phyloP scores from a whole-genome alignment of 306 rosid species.

The Rosa persica region DNA sequence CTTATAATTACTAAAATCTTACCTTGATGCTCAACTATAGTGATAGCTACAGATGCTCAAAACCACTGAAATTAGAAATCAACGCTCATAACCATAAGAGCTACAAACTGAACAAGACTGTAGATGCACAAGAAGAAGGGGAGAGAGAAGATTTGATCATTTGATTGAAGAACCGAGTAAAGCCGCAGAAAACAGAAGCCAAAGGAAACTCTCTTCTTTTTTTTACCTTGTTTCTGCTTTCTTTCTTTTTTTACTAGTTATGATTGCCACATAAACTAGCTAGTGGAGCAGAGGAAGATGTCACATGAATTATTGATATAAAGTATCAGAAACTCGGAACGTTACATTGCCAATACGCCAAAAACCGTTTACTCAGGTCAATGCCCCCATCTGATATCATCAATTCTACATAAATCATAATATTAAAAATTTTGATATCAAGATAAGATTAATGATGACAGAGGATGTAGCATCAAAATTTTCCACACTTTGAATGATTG shows the following conservation, averaged over 20 bases:
- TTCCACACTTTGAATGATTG: background rate
- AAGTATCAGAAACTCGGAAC: background rate
- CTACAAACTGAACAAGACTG: background rate
- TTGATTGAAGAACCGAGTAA: background rate
- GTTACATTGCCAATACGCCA: conserved; percentile 10
- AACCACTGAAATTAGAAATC: background rate
- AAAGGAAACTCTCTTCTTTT: background rate
- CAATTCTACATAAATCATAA: too few relatives aligned
- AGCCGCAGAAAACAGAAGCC: background rate
- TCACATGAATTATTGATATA: conserved; percentile 2
- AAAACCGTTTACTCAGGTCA: conserved; percentile 17
- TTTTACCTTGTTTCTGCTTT: background rate
- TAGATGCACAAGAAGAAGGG: background rate
- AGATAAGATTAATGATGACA: background rate
- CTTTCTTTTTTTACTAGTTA: background rate
- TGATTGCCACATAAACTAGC: background rate
- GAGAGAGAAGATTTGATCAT: background rate
- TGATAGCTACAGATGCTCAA: background rate
- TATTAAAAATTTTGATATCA: background rate
- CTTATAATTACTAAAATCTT: background rate
- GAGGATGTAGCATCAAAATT: background rate
- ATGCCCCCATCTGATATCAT: background rate
- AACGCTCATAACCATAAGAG: background rate
- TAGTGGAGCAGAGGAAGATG: background rate
- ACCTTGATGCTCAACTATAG: background rate